Percentiles rank a stretch among this genome's conserved stretches.
Evolutionary conservation across 2,329 filamentous ascomycete genomes (phyloP).

Genomic region (Macrophomina tecta): DNA sequence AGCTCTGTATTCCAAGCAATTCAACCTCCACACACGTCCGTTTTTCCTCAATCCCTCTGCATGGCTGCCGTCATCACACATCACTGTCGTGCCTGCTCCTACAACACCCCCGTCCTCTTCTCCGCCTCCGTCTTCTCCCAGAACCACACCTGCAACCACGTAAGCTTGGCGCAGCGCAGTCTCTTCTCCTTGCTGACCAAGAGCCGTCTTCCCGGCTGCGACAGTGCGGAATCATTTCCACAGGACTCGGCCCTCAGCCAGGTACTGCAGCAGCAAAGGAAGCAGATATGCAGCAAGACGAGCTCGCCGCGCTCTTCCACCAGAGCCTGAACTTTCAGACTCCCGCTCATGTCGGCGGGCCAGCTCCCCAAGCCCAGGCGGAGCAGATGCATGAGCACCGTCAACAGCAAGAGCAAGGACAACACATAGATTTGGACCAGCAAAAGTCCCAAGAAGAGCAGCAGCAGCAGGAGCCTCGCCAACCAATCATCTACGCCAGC

Average conservation of each 20-base stretch:
- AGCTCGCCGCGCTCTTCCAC: slow-evolving; percentile 81
- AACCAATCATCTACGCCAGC: slow-evolving; percentile 73
- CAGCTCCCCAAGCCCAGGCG: slow-evolving; percentile 29
- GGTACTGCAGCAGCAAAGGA: slow-evolving; percentile 41
- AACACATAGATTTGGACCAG: neutral
- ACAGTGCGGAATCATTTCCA: slow-evolving; percentile 52
- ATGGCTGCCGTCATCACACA: slow-evolving; percentile 48
- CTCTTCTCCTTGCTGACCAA: slow-evolving; percentile 31
- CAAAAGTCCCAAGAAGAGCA: neutral
- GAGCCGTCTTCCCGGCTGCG: slow-evolving; percentile 6
- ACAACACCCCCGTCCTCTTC: slow-evolving; percentile 48
- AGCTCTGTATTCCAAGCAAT: neutral
- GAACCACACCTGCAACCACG: slow-evolving; percentile 52
- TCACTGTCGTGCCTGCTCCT: slow-evolving; percentile 45
- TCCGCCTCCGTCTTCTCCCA: slow-evolving; percentile 51
- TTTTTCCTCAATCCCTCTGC: neutral
- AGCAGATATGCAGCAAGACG: slow-evolving; percentile 74
- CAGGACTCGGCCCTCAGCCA: slow-evolving; percentile 45
- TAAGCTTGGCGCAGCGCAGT: slow-evolving; percentile 42
- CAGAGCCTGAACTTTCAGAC: slow-evolving; percentile 60
- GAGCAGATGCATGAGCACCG: slow-evolving; percentile 28
- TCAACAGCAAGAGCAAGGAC: slow-evolving; percentile 38
- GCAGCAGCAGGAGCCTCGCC: slow-evolving; percentile 32
- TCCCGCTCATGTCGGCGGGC: slow-evolving; percentile 9
- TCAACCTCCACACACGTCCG: slow-evolving; percentile 11